phyloP scores from a whole-genome alignment of 257 asterid species.

The Capsicum pubescens region DNA sequence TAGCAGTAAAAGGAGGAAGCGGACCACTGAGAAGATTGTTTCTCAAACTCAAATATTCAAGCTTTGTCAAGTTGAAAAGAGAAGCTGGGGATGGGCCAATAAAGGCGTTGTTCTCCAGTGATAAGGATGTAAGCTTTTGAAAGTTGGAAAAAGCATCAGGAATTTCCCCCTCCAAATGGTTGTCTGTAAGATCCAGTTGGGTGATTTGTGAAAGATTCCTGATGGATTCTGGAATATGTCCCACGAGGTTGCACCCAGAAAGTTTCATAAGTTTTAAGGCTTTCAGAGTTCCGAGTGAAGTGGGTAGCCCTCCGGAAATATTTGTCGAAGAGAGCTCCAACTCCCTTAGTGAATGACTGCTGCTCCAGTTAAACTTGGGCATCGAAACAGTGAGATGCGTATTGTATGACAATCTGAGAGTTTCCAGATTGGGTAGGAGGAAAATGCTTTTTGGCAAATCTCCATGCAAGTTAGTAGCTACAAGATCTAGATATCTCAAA shows the following conservation, averaged over 20 bases:
- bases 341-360: background rate
- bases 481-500: constrained; percentile 16
- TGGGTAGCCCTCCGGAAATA: constrained; percentile 18
- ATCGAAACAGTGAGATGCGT: background rate
- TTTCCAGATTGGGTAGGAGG: background rate
- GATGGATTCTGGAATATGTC: constrained; percentile 3
- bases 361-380: constrained; percentile 15
- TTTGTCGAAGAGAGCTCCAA: background rate
- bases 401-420: background rate
- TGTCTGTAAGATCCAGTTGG: background rate
- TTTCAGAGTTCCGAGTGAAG: background rate
- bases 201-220: background rate
- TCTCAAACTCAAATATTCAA: background rate
- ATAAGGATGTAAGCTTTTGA: background rate
- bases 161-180: background rate
- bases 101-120: no score
- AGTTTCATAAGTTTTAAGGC: background rate
- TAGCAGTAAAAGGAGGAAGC: background rate
- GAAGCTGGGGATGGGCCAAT: background rate
- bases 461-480: background rate
- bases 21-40: background rate
- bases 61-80: background rate
- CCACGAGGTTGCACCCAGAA: background rate
- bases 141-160: background rate
- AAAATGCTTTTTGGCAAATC: background rate